Evolutionary conservation across 495 filamentous ascomycete genomes (phyloP), one percentile per base, ranked within the genome.

Genomic region (Penicillium steckii): DNA sequence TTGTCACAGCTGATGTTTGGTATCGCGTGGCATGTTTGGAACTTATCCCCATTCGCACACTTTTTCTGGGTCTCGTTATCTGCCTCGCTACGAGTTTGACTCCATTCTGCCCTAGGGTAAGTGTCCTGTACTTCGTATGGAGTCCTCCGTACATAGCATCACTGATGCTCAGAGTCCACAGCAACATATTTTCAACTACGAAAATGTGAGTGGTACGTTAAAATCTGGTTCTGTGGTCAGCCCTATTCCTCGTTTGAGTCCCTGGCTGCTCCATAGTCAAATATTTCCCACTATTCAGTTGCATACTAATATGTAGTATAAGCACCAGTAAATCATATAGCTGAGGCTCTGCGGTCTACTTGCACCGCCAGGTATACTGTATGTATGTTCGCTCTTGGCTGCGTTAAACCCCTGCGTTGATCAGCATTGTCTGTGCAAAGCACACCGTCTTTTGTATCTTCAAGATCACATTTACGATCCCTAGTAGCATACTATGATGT

Each of bases 371-470:
- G 13, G n/a, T n/a, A n/a, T n/a, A n/a, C n/a, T n/a, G n/a, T n/a
- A n/a, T n/a, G n/a, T n/a, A n/a, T n/a, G 1, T 35, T n/a, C 7
- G 33, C 29, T 48, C 59, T 62, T 62, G 48, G 55, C 59, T 47
- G 46, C 50, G 50, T 57, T 23, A n/a, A 52, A 58, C 33, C 59
- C 59, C 48, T 59, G 55, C 42, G 59, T 24, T 52, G 59, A 62
- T 62, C 59, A 37, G 30, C 46, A 18, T 13, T 19, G 7, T 17
- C 13, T 18, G 25, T 18, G 7, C 33, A 7, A 6, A 4, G 33
- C 18, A 37, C 29, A 32, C n/a, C 29, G 29, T 32, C n/a, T n/a
- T n/a, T n/a, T n/a, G n/a, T 12, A 32, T 32, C 29, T 32, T 13
- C 29, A 32, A 8, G n/a, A n/a, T 13, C 9, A 9, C 10, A 32